Evolutionary conservation across 257 asterid genomes (phyloP), one percentile per base, ranked within the genome.

Genomic region (Vinca minor): DNA sequence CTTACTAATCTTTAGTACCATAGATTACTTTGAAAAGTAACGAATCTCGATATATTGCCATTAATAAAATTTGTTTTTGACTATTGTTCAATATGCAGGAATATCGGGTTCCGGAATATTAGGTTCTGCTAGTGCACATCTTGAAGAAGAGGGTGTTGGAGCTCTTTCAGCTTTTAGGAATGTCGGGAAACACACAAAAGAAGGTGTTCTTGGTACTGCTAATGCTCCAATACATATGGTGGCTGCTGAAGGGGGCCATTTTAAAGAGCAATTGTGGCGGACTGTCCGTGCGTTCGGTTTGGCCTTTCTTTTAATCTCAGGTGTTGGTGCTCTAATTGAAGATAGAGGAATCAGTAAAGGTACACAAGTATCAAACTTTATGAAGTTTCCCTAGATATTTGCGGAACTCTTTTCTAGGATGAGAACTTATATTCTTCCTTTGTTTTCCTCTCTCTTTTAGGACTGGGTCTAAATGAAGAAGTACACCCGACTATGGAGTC

Each of bases 321-420:
- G 95, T 60, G 52, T 84, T 52, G 91, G 97, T 65, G 91, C 96
- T 52, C 87, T 92, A 63, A 82, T 89, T 63, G 95, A 87, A 84
- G 97, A 87, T 70, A 82, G 85, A 77, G 98, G 91, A 72, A 84
- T 90, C 52, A 82, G 94, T 65, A 89, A 89, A 92, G 97, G 96
- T 89, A 81, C 39, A 32, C 47, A 61, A 52, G 49, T 64, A 31
- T 39, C 54, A 31, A 38, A 47, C 25, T 25, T 49, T 11, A 31
- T 59, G 25, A 62, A 8, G 54, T 41, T 34, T 45, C 65, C n/a
- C 44, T 69, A 31, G 62, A 70, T 10, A 67, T 41, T 12, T 3
- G 21, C 28, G 36, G 67, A 73, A 65, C 57, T 71, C 25, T 41
- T 36, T 52, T 17, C 46, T 49, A 34, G 18, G 49, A 29, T 60